Evolutionary conservation across 106 monocot species (phyloP).

Genomic region (Cymbidium sinense): DNA sequence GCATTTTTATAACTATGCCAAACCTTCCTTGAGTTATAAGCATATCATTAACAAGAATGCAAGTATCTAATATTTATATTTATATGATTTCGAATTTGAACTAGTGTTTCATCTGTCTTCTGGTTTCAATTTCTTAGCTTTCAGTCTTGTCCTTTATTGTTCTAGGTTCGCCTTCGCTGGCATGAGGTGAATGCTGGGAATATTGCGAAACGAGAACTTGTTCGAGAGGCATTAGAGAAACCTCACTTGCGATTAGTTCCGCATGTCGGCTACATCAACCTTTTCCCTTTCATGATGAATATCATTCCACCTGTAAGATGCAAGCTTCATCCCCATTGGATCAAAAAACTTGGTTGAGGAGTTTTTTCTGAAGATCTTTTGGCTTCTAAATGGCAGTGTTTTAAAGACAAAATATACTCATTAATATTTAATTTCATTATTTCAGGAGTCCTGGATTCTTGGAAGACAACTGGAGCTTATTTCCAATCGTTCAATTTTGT

Average conservation of each 20-base stretch:
- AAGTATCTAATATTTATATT: too few species aligned
- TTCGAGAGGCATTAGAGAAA: conserved; percentile 51
- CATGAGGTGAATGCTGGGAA: conserved; percentile 37
- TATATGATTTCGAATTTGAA: neutral
- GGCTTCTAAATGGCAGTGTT: neutral
- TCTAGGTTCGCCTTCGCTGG: conserved; percentile 88
- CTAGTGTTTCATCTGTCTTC: neutral
- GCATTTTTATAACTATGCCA: neutral
- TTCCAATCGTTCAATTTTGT: conserved; percentile 69
- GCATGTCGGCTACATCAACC: conserved; percentile 82
- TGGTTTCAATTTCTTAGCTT: neutral
- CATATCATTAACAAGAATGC: neutral
- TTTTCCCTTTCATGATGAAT: conserved; percentile 97
- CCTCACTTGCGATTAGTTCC: conserved; percentile 67
- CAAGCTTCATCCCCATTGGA: neutral
- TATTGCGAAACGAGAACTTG: conserved; percentile 44
- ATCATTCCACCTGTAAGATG: conserved; percentile 87
- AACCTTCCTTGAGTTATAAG: neutral
- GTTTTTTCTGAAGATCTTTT: neutral
- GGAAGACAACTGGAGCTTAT: conserved; percentile 81
- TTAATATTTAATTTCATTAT: conserved; percentile 8
- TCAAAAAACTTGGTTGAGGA: neutral
- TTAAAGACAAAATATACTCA: neutral
- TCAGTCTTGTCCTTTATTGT: neutral
- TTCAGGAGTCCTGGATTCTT: conserved; percentile 79